A percentile compares a stretch with the other conserved stretches of the same genome.
Evolutionary conservation across 116 monocot genomes (phyloP).

Genomic region (Thalassia testudinum): DNA sequence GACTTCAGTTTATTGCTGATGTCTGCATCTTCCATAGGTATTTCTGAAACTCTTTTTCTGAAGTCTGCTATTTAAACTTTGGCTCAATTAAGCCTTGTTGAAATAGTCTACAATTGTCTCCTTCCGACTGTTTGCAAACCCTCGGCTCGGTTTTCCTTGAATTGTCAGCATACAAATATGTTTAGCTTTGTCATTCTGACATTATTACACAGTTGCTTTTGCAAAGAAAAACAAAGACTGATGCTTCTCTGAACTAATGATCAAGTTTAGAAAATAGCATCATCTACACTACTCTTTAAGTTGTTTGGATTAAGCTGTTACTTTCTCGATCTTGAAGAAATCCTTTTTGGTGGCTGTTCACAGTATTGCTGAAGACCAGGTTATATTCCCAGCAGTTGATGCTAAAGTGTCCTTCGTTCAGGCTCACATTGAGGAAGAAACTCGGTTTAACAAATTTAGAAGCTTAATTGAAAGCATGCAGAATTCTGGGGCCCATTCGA

Average conservation of each 20-base stretch:
- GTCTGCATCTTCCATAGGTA: slow-evolving; percentile 98
- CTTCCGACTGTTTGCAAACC: too few species aligned
- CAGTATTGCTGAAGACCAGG: slow-evolving; percentile 97
- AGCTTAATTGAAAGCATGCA: slow-evolving; percentile 83
- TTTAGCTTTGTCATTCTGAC: too few species aligned
- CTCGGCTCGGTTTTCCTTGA: too few species aligned
- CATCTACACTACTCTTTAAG: too few species aligned
- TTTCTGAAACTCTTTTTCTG: background rate
- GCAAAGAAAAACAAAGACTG: too few species aligned
- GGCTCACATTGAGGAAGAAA: slow-evolving; percentile 91
- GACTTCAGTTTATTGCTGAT: slow-evolving; percentile 94
- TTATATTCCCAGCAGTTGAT: slow-evolving; percentile 96
- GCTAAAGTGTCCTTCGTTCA: slow-evolving; percentile 69
- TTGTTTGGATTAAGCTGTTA: background rate
- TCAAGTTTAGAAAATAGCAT: too few species aligned
- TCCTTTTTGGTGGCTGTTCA: background rate
- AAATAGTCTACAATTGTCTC: too few species aligned
- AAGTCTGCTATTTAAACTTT: too few species aligned
- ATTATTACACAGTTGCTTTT: too few species aligned
- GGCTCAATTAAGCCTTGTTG: too few species aligned
- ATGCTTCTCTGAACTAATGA: too few species aligned
- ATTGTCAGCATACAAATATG: too few species aligned
- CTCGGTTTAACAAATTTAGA: slow-evolving; percentile 68
- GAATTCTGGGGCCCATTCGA: slow-evolving; percentile 55
- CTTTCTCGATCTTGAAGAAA: background rate